Evolutionary conservation across 371 early-diverging fungal genomes (phyloP).

Genomic region (Astathelohania contejeani): DNA sequence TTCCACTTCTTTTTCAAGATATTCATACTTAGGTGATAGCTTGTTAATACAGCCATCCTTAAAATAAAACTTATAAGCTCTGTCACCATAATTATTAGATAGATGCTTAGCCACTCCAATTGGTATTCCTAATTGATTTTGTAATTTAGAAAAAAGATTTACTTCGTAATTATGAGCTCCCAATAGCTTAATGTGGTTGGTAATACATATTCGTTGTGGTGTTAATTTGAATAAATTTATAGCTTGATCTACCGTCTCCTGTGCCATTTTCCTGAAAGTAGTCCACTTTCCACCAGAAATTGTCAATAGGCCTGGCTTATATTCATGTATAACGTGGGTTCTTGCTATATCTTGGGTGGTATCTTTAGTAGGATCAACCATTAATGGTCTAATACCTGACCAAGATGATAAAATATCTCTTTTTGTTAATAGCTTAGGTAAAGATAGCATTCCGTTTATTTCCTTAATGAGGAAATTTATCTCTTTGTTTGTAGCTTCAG

Average conservation of each 20-base stretch:
- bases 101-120: conserved; percentile 78
- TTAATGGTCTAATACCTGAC: conserved; percentile 92
- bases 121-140: conserved; percentile 75
- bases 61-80: conserved; percentile 60
- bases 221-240: conserved; percentile 56
- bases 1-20: conserved; percentile 77
- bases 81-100: conserved; percentile 74
- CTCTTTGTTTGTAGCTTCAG: conserved; percentile 74
- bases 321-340: conserved; percentile 78
- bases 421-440: conserved; percentile 71
- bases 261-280: conserved; percentile 90
- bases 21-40: conserved; percentile 67
- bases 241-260: conserved; percentile 78
- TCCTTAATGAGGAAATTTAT: conserved; percentile 83
- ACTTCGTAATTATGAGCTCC: conserved; percentile 70
- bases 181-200: conserved; percentile 62
- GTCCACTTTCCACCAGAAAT: conserved; percentile 99
- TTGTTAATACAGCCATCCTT: conserved; percentile 41
- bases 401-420: conserved; percentile 86
- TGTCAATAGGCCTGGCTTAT: conserved; percentile 66
- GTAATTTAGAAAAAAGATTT: conserved; percentile 69
- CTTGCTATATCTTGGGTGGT: conserved; percentile 79
- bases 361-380: conserved; percentile 75
- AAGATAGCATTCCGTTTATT: conserved; percentile 66
- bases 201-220: conserved; percentile 54